phyloP scores from a whole-genome alignment of 2,329 filamentous ascomycete species.

The Beauveria australis region DNA sequence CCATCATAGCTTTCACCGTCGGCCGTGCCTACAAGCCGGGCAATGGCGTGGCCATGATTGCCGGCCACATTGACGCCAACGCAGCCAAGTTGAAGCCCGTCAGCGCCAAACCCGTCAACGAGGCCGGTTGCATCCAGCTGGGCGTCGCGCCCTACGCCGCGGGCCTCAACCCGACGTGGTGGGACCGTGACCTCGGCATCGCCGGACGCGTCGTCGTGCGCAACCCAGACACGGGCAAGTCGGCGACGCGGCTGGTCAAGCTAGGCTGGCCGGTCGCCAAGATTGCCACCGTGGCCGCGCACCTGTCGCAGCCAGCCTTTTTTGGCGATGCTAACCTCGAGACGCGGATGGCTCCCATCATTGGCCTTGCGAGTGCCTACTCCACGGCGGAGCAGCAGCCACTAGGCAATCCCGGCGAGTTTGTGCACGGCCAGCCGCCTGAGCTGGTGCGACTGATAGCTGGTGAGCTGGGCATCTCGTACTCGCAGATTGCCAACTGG shows the following conservation, averaged over 20 bases:
- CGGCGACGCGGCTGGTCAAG: slow-evolving; percentile 75
- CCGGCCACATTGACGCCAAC: slow-evolving; percentile 86
- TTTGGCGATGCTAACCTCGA: slow-evolving; percentile 85
- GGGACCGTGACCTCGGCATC: slow-evolving; percentile 89
- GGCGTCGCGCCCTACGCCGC: slow-evolving; percentile 91
- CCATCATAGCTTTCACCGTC: slow-evolving; percentile 76
- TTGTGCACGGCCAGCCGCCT: slow-evolving; percentile 75
- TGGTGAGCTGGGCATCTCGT: slow-evolving; percentile 65
- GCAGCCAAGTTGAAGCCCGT: slow-evolving; percentile 89
- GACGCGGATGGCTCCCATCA: slow-evolving; percentile 88
- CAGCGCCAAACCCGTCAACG: slow-evolving; percentile 63
- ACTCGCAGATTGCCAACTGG: slow-evolving; percentile 81
- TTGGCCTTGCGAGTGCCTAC: slow-evolving; percentile 76
- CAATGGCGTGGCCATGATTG: slow-evolving; percentile 80
- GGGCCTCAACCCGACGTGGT: slow-evolving; percentile 83
- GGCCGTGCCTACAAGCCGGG: slow-evolving; percentile 74
- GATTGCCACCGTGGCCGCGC: slow-evolving; percentile 87
- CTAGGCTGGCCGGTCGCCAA: slow-evolving; percentile 90
- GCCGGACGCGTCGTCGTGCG: slow-evolving; percentile 83
- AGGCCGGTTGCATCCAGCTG: slow-evolving; percentile 78
- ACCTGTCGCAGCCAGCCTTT: slow-evolving; percentile 28
- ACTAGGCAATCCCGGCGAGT: slow-evolving; percentile 57
- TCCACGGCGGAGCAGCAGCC: slow-evolving; percentile 27
- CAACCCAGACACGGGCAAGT: slow-evolving; percentile 63
- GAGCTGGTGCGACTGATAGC: slow-evolving; percentile 78